A percentile compares a stretch with the other conserved stretches of the same genome.
Evolutionary conservation across 768 basidiomycete genomes (phyloP).

Genomic region (Podaxis sp.): DNA sequence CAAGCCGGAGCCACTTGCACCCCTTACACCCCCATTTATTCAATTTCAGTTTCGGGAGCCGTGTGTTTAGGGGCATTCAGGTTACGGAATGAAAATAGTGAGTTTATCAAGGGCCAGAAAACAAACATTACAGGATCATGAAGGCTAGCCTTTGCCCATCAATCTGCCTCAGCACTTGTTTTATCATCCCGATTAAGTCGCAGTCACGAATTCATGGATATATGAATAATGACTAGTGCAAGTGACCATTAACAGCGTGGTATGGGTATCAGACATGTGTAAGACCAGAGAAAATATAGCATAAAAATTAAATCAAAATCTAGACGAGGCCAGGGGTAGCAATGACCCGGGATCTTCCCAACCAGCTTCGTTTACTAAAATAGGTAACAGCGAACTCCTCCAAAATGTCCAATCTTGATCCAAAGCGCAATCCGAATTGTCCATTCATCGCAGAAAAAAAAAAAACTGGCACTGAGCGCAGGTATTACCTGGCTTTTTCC

Average conservation of each 20-base stretch:
- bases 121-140: no score
- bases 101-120: no score
- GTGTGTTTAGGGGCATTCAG: no score
- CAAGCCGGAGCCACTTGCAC: no score
- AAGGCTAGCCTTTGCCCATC: no score
- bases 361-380: neutral
- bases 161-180: no score
- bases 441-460: neutral
- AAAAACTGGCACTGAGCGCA: neutral
- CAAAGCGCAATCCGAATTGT: neutral
- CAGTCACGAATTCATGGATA: no score
- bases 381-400: neutral
- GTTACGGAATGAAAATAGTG: no score
- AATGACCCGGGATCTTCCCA: neutral
- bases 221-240: neutral
- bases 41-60: no score
- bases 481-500: neutral
- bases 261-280: constrained; percentile 1
- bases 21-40: no score
- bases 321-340: neutral
- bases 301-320: neutral
- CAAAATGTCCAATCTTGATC: neutral
- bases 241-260: neutral
- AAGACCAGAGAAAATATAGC: neutral
- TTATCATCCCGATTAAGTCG: no score